phyloP scores from a whole-genome alignment of 2,329 filamentous ascomycete species.

The Aspergillus spinulosporus region DNA sequence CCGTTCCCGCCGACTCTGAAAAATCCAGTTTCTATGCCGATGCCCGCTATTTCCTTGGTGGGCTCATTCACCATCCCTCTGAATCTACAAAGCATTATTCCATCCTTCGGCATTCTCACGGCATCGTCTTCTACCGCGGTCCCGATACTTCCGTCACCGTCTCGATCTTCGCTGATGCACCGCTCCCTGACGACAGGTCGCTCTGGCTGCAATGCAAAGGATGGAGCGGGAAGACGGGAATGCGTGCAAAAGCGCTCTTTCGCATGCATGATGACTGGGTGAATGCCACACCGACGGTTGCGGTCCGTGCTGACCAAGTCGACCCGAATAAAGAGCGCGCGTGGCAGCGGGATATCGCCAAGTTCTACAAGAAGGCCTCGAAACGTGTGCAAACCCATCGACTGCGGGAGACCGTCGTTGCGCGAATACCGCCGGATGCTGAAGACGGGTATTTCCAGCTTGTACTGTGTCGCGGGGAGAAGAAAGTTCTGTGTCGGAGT shows the following conservation, averaged over 20 bases:
- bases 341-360: constrained; percentile 66
- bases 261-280: constrained; percentile 63
- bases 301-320: constrained; percentile 52
- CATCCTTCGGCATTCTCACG: constrained; percentile 66
- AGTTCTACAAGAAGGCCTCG: constrained; percentile 60
- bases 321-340: constrained; percentile 61
- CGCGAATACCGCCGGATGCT: constrained; percentile 64
- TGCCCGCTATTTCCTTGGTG: constrained; percentile 65
- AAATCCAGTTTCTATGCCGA: constrained; percentile 46
- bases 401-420: constrained; percentile 63
- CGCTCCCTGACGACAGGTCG: constrained; percentile 58
- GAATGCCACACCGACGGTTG: constrained; percentile 63
- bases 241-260: constrained; percentile 64
- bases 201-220: constrained; percentile 70
- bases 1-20: constrained; percentile 22
- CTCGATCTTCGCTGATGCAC: constrained; percentile 62
- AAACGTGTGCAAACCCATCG: constrained; percentile 52
- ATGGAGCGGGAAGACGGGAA: constrained; percentile 67
- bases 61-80: constrained; percentile 63
- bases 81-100: constrained; percentile 67
- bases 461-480: constrained; percentile 61
- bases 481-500: constrained; percentile 63
- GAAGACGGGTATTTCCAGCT: constrained; percentile 69
- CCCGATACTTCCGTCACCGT: constrained; percentile 63
- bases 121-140: constrained; percentile 66